Evolutionary conservation across 2,329 filamentous ascomycete genomes (phyloP), one percentile per base, ranked within the genome.

Genomic region (Pyrenophora tritici-repentis): DNA sequence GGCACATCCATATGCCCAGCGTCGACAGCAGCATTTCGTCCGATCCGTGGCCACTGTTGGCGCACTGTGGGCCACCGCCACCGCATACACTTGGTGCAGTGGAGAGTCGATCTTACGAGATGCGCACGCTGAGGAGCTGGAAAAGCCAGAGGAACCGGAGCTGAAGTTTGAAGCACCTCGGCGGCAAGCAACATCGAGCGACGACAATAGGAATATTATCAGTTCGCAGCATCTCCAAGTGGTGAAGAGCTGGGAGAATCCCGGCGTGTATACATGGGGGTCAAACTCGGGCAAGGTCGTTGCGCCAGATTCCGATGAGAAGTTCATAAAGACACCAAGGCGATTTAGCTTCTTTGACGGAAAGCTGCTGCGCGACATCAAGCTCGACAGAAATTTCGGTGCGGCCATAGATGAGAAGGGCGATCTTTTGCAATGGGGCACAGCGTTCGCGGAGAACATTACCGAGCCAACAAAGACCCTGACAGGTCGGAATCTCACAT

Each of bases 231-330:
- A 96, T 75, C 76, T 90, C 5, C 93, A 97, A 76, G 89, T 96
- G 51, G 91, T 89, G 76, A 85, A 84, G 68, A 95, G 90, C 73
- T 83, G 85, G 79, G 84, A 86, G 73, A 86, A 89, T 53, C 93
- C 94, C 0, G 94, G 92, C 2, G 88, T 97, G 0, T 97, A 96
- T 74, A 86, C 88, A 4, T 99, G 94, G 93, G 94, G 94, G 0
- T 91, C 88, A 14, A 99, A 99, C 66, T 78, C 79, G 13, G 90
- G 91, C 53, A 83, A 83, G 62, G 92, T 96, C n/a, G 90, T 89
- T 32, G 91, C 92, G 35, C 91, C 92, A 1, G 86, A 88, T 56
- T 93, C 89, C 7, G 82, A 87, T 43, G 91, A 96, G 47, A 77
- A 79, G 24, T 83, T 87, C 56, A 80, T 97, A 71, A 97, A 96